Evolutionary conservation across 805 yeast species (phyloP).

Genomic region (Lipomyces chichibuensis): DNA sequence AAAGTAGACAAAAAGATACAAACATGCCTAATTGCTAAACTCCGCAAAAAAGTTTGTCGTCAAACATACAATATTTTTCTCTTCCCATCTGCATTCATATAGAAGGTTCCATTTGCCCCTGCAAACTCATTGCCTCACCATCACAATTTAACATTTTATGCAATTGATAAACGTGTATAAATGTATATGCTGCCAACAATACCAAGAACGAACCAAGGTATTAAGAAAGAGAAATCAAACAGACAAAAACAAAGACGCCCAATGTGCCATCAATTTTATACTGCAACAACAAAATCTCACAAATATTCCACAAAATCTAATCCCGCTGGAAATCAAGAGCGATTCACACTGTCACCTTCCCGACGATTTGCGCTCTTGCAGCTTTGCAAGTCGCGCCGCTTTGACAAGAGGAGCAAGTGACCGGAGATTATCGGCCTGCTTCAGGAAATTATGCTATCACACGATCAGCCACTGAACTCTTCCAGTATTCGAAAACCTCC

Average conservation of each 20-base stretch:
- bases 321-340: neutral
- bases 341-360: neutral
- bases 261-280: constrained; percentile 1
- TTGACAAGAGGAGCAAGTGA: constrained; percentile 39
- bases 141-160: neutral
- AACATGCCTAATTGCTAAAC: neutral
- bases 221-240: neutral
- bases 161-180: neutral
- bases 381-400: constrained; percentile 36
- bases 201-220: neutral
- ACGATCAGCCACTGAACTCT: neutral
- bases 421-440: constrained; percentile 33
- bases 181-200: neutral
- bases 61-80: neutral
- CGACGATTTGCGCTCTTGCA: constrained; percentile 24
- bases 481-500: neutral
- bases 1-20: neutral
- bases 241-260: neutral
- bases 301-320: neutral
- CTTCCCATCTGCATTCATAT: neutral
- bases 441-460: constrained; percentile 35
- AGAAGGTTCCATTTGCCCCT: neutral
- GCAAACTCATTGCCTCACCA: neutral
- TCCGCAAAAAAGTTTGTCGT: neutral
- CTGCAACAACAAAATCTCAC: neutral